Evolutionary conservation across 129 eudicot species (phyloP), one percentile per base, ranked within the genome.

Genomic region (Lactuca saligna): DNA sequence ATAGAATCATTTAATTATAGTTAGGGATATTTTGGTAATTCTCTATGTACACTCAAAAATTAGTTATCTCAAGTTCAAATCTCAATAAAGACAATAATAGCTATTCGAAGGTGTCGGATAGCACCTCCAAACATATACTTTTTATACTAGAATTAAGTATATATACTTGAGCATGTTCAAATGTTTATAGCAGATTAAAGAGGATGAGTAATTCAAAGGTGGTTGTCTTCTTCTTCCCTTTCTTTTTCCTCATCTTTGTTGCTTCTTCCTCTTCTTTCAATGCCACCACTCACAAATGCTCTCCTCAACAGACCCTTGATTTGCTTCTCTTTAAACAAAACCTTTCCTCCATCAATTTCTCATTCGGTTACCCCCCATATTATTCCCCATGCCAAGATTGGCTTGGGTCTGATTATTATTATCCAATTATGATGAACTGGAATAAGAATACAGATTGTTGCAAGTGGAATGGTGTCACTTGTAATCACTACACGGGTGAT

Each of bases 391-490:
- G 73, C 20, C 17, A 54, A 4, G 17, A 17, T 3, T 16, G 29
- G 57, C 54, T 70, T 41, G 48, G 46, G 57, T 29, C 63, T 7
- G 29, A 6, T 11, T 59, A 71, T 11, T 59, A 71, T 48, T 4
- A 11, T 59, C 59, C 75, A 59, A 10, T 8, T 0, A 72, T 25
- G 69, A 62, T 13, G 51, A 74, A 25, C 33, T 74, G 83, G 83
- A 74, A 78, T 20, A 13, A 17, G 8, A 66, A 42, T 54, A 55
- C 14, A 4, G 80, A 73, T 57, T 82, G 87, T 4, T 82, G 81
- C 41, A 13, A 9, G 0, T 82, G 86, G 86, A 63, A 63, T 17
- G 80, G 86, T 12, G 68, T 82, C n/a, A 14, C 44, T 5, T 82
- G 86, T 25, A 34, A 69, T 38, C 3, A 31, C 0, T 29, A 6